Evolutionary conservation across 73 alveolate genomes (phyloP), one percentile per base, ranked within the genome.

Genomic region (Stentor coeruleus): DNA sequence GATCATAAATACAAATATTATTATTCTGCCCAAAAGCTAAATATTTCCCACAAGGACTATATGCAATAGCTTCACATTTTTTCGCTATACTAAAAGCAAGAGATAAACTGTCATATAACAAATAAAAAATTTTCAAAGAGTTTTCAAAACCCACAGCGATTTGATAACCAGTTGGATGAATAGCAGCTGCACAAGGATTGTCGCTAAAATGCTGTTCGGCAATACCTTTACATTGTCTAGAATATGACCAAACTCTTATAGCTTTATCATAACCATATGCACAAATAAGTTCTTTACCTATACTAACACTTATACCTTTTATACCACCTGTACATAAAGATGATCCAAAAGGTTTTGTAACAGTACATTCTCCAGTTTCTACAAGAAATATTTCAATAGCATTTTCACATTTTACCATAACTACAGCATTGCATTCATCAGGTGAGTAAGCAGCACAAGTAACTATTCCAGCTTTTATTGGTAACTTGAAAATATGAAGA

Each of bases 141-240:
- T 90, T 91, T 80, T 87, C 84, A 77, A 89, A 87, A 30, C 96
- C 96, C 28, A 55, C 92, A 1, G 96, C 96, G 2, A 90, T 3
- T 58, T 90, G 83, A 3, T 82, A 58, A 2, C 96, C 96, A 84
- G 82, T 83, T 2, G 96, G 96, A 40, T 90, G 96, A 28, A 90
- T 87, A 2, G 96, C 90, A 31, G 84, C 89, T 28, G 86, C 60
- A 33, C 66, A 35, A 35, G 85, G 85, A 42, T 31, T 73, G n/a
- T 90, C 96, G 38, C 80, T 87, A 39, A 82, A 81, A 57, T 59
- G 72, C 28, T 86, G 75, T 11, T 81, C 55, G 3, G 92, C 89
- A 1, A 86, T 77, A 58, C 89, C 86, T 38, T 82, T 86, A 66
- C 83, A 82, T 3, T 40, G 39, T 28, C 83, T 77, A 39, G 94